These are phyloP conservation scores for Backusella westeae DNA, from an alignment of 192 early-diverging fungal species.

Conservation along the genomic window DNA sequence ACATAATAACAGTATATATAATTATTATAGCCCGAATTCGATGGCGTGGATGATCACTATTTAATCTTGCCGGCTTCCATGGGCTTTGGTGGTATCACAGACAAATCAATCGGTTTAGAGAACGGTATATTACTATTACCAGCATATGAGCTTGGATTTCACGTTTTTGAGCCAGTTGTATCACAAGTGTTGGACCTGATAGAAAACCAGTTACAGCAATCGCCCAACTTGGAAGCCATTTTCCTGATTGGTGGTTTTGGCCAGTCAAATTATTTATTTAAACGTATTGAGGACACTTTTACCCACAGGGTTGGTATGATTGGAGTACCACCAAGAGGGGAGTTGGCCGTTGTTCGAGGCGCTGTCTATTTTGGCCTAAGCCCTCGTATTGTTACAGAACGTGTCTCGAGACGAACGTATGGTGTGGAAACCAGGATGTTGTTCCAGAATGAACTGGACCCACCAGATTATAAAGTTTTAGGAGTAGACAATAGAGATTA, in stretches of 20 bases:
- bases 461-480: constrained; percentile 41
- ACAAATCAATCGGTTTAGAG: constrained; percentile 38
- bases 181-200: constrained; percentile 43
- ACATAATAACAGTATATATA: not conserved
- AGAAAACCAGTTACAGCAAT: constrained; percentile 40
- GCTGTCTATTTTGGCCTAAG: constrained; percentile 47
- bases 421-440: constrained; percentile 46
- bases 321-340: constrained; percentile 40
- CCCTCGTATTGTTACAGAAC: constrained; percentile 21
- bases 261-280: constrained; percentile 47
- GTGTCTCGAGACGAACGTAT: constrained; percentile 42
- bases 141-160: constrained; percentile 40
- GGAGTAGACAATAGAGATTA: constrained; percentile 39
- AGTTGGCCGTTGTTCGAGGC: constrained; percentile 45
- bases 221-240: constrained; percentile 41
- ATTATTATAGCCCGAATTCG: constrained; percentile 41
- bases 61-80: constrained; percentile 40
- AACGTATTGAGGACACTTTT: constrained; percentile 46
- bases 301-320: constrained; percentile 21
- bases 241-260: constrained; percentile 54
- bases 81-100: constrained; percentile 37
- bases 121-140: constrained; percentile 39
- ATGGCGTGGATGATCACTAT: constrained; percentile 44
- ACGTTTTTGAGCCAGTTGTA: constrained; percentile 50
- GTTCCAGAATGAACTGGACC: constrained; percentile 44